These are phyloP conservation scores for Epicoccum nigrum DNA, from an alignment of 2,329 filamentous ascomycete genomes.

Conservation along the genomic window DNA sequence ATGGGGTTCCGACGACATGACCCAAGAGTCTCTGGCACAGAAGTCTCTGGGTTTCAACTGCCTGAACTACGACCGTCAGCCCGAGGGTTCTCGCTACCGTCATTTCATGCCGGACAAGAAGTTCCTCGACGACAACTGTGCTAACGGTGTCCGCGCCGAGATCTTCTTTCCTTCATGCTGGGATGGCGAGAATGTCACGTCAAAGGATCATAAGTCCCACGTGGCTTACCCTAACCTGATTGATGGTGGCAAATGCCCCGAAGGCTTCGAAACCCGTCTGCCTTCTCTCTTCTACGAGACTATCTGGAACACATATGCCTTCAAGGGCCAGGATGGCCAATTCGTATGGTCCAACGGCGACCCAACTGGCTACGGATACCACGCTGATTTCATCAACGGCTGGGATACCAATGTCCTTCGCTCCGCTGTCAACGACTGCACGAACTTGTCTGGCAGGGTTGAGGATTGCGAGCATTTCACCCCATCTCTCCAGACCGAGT, in stretches of 20 bases:
- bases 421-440: constrained; percentile 74
- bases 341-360: constrained; percentile 76
- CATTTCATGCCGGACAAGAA: constrained; percentile 81
- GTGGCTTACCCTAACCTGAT: constrained; percentile 65
- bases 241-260: constrained; percentile 62
- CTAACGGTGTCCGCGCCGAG: constrained; percentile 76
- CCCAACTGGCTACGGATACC: constrained; percentile 73
- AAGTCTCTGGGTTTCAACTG: constrained; percentile 95
- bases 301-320: constrained; percentile 60
- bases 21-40: constrained; percentile 74
- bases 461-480: constrained; percentile 76
- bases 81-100: constrained; percentile 79
- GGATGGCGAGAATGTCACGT: constrained; percentile 65
- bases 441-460: constrained; percentile 70
- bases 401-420: constrained; percentile 73
- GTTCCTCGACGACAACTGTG: constrained; percentile 80
- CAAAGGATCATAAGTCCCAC: constrained; percentile 68
- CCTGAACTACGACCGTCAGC: constrained; percentile 72
- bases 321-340: constrained; percentile 58
- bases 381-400: constrained; percentile 74
- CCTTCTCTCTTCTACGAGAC: constrained; percentile 67
- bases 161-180: constrained; percentile 79
- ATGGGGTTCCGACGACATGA: constrained; percentile 69
- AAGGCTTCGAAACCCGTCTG: constrained; percentile 60
- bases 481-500: constrained; percentile 61